A percentile compares a stretch with the other conserved stretches of the same genome.
Evolutionary conservation across 2,329 filamentous ascomycete genomes (phyloP).

Genomic region (Pseudodiploospora longispora): DNA sequence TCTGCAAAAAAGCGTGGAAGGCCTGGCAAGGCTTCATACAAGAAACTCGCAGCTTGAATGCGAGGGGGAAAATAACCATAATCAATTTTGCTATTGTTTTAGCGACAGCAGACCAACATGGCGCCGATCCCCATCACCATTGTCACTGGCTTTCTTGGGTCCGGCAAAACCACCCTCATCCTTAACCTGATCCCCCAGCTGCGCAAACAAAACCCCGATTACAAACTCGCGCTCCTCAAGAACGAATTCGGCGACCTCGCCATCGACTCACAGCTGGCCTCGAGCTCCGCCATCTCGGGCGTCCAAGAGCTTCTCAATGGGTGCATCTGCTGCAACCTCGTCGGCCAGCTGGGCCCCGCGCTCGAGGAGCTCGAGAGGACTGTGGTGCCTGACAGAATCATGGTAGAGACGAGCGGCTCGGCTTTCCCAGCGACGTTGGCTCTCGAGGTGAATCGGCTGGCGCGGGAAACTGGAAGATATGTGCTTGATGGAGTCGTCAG

Average conservation of each 20-base stretch:
- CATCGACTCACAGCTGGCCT: conserved; percentile 84
- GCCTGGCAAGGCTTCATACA: too few species aligned
- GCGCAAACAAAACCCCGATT: conserved; percentile 57
- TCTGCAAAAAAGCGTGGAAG: too few species aligned
- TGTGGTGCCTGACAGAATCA: conserved; percentile 67
- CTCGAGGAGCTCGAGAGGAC: conserved; percentile 61
- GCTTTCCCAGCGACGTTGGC: conserved; percentile 85
- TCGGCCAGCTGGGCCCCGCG: conserved; percentile 79
- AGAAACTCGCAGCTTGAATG: too few species aligned
- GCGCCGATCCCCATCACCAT: conserved; percentile 83
- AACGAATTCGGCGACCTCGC: conserved; percentile 97
- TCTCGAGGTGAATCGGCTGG: conserved; percentile 78
- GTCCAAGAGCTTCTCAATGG: conserved; percentile 92
- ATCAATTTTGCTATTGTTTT: not conserved
- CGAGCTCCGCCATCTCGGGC: conserved; percentile 73
- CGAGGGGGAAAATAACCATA: too few species aligned
- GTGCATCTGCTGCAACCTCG: conserved; percentile 98
- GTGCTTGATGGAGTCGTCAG: conserved; percentile 79
- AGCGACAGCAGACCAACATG: conserved; percentile 31
- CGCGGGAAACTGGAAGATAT: conserved; percentile 60
- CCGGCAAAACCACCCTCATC: conserved; percentile 92
- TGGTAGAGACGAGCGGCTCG: conserved; percentile 86
- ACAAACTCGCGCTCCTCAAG: conserved; percentile 90
- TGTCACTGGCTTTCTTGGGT: conserved; percentile 90
- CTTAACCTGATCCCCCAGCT: conserved; percentile 92